Conservation (phyloP, 345 rosid species). For the Pseudoturritis turrita region DNA sequence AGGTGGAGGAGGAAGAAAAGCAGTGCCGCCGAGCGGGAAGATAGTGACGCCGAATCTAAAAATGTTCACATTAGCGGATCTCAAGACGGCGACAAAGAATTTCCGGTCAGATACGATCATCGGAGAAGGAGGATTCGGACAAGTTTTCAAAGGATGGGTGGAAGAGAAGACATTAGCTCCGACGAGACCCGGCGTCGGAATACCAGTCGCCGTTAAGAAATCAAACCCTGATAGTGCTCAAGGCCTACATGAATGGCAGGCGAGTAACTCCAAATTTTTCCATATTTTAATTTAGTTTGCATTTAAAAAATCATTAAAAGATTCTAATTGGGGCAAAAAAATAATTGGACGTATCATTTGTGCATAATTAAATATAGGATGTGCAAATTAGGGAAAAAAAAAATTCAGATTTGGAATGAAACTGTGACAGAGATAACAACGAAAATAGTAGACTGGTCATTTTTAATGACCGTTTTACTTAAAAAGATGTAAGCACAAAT, state of each 20-base stretch:
- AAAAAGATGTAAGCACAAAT: neutral
- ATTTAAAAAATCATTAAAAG: neutral
- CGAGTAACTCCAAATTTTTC: conserved; percentile 8
- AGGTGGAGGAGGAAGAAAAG: neutral
- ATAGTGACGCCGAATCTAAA: conserved; percentile 43
- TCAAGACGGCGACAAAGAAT: conserved; percentile 66
- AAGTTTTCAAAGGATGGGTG: conserved; percentile 85
- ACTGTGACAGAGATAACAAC: neutral
- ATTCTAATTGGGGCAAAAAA: neutral
- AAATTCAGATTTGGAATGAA: neutral
- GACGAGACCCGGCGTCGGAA: conserved; percentile 55
- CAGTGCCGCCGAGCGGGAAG: conserved; percentile 32
- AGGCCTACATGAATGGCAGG: conserved; percentile 85
- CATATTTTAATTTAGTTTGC: neutral
- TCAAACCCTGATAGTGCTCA: conserved; percentile 69
- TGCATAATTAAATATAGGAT: too few species aligned
- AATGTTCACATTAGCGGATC: conserved; percentile 48
- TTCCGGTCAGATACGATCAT: conserved; percentile 64
- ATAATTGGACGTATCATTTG: neutral
- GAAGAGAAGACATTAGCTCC: conserved; percentile 60
- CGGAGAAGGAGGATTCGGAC: conserved; percentile 94
- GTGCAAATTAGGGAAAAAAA: neutral
- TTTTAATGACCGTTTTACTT: too few species aligned
- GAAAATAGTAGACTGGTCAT: neutral
- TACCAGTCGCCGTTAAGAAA: conserved; percentile 84